These are phyloP conservation scores for Candida tibetensis DNA, from an alignment of 805 yeast species.

Conservation along the genomic window DNA sequence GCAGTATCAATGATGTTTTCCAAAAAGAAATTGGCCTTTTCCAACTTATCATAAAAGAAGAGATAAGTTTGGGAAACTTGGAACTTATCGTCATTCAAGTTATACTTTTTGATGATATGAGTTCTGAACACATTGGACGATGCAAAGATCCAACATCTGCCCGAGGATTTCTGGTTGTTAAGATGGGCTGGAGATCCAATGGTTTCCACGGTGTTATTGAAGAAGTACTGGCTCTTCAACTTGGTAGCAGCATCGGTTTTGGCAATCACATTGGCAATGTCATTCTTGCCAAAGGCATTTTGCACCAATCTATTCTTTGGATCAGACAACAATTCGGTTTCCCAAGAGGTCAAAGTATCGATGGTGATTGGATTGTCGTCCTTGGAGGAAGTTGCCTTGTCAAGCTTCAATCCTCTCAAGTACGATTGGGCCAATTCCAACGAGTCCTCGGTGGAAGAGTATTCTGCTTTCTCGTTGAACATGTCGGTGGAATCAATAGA, in stretches of 20 bases:
- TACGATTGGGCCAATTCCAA: slow-evolving; percentile 3
- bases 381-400: slow-evolving; percentile 3
- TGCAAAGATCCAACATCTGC: slow-evolving; percentile 90
- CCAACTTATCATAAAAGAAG: slow-evolving; percentile 83
- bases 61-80: slow-evolving; percentile 77
- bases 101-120: slow-evolving; percentile 57
- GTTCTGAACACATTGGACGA: slow-evolving; percentile 71
- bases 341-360: slow-evolving; percentile 35
- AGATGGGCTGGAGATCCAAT: slow-evolving; percentile 35
- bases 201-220: slow-evolving; percentile 34
- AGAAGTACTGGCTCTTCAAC: slow-evolving; percentile 30
- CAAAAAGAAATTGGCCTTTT: slow-evolving; percentile 76
- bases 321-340: slow-evolving; percentile 40
- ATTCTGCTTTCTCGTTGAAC: slow-evolving; percentile 9
- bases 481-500: background rate
- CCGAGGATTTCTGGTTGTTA: slow-evolving; percentile 67
- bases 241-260: slow-evolving; percentile 21
- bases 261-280: slow-evolving; percentile 42
- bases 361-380: slow-evolving; percentile 18
- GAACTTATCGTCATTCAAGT: slow-evolving; percentile 50
- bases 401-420: slow-evolving; percentile 16
- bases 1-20: slow-evolving; percentile 73
- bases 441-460: background rate
- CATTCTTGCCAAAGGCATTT: slow-evolving; percentile 50
- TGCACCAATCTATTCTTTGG: slow-evolving; percentile 53